Base-by-base conservation (phyloP, 192 early-diverging fungal genomes). In the Umbelopsis ramanniana region DNA sequence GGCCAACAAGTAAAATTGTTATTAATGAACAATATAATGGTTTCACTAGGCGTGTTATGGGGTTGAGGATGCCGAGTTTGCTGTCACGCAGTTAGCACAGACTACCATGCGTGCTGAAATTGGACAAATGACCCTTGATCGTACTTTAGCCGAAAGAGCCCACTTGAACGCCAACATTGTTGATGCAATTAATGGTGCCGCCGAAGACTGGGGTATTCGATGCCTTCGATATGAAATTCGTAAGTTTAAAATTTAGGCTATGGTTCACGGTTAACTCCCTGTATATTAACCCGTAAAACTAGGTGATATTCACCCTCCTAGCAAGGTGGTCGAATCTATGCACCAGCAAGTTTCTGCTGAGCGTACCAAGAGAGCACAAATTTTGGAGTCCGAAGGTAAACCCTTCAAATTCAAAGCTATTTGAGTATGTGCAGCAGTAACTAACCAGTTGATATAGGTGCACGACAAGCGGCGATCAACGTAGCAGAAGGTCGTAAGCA, bases 41-140 rank as follows among this genome's bases (percentile, higher is more conserved):
- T 57, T 7, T 50, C 29, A 29, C 46, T 69, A 85, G 83, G 92
- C 93, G 4, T 94, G 93, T 6, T 98, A 98, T 80, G 96, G 96
- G 23, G 93, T 98, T 7, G 95, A 95, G 69, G 89, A 99, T 79
- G 91, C 93, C 29, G 95, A 97, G 78, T 99, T 96, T 83, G 95
- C 97, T 15, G 84, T 99, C 46, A 88, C 94, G 6, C 97, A 99
- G 81, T 86, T 99, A 70, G 97, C 97, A n/a, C 97, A 99, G 80
- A 99, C 97, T 7, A 97, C 97, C 0, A 97, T 99, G 97, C 92
- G 97, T 46, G 96, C 97, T 6, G 97, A 99, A 77, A 99, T 99
- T 76, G 97, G 97, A 46, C 95, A 97, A 82, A 93, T 99, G 91
- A 98, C 95, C 4, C 82, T 99, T 73, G 97, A 99, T 79, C 89